Percentiles rank a stretch among this genome's conserved stretches.
Conservation (phyloP, 2,329 filamentous ascomycete genomes). For the Stemphylium beticola region DNA sequence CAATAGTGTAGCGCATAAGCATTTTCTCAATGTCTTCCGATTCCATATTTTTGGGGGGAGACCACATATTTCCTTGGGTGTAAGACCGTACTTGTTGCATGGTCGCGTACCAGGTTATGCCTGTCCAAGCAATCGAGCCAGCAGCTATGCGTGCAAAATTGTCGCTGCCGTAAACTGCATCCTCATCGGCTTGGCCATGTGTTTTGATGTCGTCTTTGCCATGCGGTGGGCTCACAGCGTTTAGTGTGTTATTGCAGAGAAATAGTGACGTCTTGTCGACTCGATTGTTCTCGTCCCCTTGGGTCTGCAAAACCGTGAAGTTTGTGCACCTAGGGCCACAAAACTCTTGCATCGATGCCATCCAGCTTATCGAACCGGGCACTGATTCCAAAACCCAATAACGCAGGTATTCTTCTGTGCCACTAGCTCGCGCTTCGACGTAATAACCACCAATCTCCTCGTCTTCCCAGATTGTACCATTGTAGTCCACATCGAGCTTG, state of each 20-base stretch:
- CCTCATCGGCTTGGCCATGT: slow-evolving; percentile 17
- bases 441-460: no score
- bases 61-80: slow-evolving; percentile 33
- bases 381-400: slow-evolving; percentile 24
- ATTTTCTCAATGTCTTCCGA: slow-evolving; percentile 27
- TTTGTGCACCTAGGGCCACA: slow-evolving; percentile 45
- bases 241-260: slow-evolving; percentile 37
- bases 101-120: slow-evolving; percentile 17
- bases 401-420: slow-evolving; percentile 16
- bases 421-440: no score
- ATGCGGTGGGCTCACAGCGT: slow-evolving; percentile 8
- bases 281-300: slow-evolving; percentile 3
- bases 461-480: slow-evolving; percentile 2
- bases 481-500: slow-evolving; percentile 20
- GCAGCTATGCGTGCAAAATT: slow-evolving; percentile 38
- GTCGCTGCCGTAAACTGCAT: slow-evolving; percentile 34
- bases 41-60: slow-evolving; percentile 17
- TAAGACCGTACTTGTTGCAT: slow-evolving; percentile 27
- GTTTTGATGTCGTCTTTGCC: slow-evolving; percentile 30
- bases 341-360: slow-evolving; percentile 19
- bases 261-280: slow-evolving; percentile 29
- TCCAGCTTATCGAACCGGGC: slow-evolving; percentile 34
- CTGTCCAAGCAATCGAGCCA: slow-evolving; percentile 43
- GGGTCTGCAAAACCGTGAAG: slow-evolving; percentile 38
- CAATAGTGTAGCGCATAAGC: slow-evolving; percentile 38